phyloP scores from a whole-genome alignment of 1,139 yeast species.

The Geotrichum fermentans region DNA sequence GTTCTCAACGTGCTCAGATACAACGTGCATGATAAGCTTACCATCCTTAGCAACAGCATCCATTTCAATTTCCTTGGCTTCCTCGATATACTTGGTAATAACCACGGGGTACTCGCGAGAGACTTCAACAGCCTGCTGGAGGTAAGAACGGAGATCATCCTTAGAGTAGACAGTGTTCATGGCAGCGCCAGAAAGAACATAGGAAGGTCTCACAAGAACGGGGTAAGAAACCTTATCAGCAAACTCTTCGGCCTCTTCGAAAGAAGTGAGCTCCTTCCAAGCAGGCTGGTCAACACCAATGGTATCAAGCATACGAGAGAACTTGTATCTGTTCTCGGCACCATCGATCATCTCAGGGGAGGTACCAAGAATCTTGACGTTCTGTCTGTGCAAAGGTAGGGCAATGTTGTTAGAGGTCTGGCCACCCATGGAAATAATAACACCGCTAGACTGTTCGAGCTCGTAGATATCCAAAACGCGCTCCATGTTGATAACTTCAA shows the following conservation, averaged over 20 bases:
- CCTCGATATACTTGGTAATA: conserved; percentile 89
- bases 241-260: conserved; percentile 78
- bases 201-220: conserved; percentile 94
- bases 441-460: conserved; percentile 82
- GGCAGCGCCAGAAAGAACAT: conserved; percentile 96
- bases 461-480: conserved; percentile 97
- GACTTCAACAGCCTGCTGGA: conserved; percentile 84
- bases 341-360: conserved; percentile 91
- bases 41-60: conserved; percentile 95
- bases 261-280: conserved; percentile 91
- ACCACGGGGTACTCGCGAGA: conserved; percentile 97
- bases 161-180: conserved; percentile 86
- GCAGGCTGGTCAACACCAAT: conserved; percentile 93
- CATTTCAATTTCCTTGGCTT: conserved; percentile 94
- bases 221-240: conserved; percentile 90
- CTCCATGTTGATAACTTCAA: conserved; percentile 91
- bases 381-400: conserved; percentile 61
- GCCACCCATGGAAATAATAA: conserved; percentile 95
- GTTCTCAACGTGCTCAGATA: conserved; percentile 95
- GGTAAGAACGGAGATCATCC: conserved; percentile 71
- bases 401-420: conserved; percentile 98
- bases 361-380: conserved; percentile 88
- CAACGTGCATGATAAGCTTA: conserved; percentile 84
- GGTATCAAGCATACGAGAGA: conserved; percentile 87
- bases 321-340: conserved; percentile 98